phyloP scores from a whole-genome alignment of 2,329 filamentous ascomycete genomes.

The Aspergillus carbonarius region DNA sequence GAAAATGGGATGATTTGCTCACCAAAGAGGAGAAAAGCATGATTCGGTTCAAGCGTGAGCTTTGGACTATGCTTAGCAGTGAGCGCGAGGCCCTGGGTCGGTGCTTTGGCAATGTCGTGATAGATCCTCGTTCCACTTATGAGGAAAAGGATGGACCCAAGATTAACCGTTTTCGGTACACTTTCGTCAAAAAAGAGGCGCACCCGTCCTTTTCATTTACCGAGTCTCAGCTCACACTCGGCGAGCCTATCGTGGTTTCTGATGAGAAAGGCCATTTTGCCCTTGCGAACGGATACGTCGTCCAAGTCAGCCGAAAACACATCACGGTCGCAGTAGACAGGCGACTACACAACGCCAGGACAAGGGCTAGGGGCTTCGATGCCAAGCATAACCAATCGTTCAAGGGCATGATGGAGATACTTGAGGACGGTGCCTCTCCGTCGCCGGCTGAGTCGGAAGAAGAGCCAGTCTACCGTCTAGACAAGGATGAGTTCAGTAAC shows the following conservation, averaged over 20 bases:
- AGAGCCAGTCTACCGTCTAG: slow-evolving; percentile 71
- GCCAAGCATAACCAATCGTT: slow-evolving; percentile 78
- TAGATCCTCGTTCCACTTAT: slow-evolving; percentile 72
- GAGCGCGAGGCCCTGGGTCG: slow-evolving; percentile 86
- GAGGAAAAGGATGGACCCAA: slow-evolving; percentile 71
- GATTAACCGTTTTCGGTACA: slow-evolving; percentile 90
- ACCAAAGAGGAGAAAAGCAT: slow-evolving; percentile 93
- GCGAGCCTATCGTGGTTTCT: slow-evolving; percentile 93
- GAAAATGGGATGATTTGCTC: slow-evolving; percentile 89
- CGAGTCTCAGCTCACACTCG: slow-evolving; percentile 82
- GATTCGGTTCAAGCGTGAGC: slow-evolving; percentile 79
- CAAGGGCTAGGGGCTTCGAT: slow-evolving; percentile 73
- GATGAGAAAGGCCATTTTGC: slow-evolving; percentile 95
- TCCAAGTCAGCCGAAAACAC: slow-evolving; percentile 68
- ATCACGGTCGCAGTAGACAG: slow-evolving; percentile 91
- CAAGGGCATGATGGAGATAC: slow-evolving; percentile 85
- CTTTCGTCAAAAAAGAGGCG: slow-evolving; percentile 69
- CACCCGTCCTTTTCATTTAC: slow-evolving; percentile 73
- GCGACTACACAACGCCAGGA: slow-evolving; percentile 80
- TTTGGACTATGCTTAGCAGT: slow-evolving; percentile 92
- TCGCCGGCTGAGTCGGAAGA: slow-evolving; percentile 45
- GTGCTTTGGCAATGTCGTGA: slow-evolving; percentile 84
- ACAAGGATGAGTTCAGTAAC: slow-evolving; percentile 98
- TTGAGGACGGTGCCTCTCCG: slow-evolving; percentile 49
- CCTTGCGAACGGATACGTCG: slow-evolving; percentile 86